Conservation (phyloP, 148 eudicot genomes). For the Spergularia marina region DNA sequence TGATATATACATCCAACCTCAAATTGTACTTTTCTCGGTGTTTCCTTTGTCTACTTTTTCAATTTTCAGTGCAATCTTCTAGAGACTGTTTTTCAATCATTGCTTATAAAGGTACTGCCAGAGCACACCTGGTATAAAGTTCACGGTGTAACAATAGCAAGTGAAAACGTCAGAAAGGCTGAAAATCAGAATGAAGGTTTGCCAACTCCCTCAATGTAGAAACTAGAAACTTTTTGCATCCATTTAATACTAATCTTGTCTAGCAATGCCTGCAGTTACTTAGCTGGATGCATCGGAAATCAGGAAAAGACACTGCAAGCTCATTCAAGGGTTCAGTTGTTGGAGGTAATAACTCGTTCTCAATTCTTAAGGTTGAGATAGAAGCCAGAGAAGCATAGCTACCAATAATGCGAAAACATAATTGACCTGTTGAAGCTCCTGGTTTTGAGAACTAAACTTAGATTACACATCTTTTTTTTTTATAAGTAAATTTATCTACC, state of each 20-base stretch:
- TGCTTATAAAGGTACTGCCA: constrained; percentile 8
- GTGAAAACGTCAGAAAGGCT: constrained; percentile 13
- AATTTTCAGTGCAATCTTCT: constrained; percentile 23
- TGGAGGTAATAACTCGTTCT: constrained; percentile 39
- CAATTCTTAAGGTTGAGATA: not conserved
- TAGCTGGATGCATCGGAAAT: constrained; percentile 68
- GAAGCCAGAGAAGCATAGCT: not conserved
- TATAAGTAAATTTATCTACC: not conserved
- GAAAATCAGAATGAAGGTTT: constrained; percentile 37
- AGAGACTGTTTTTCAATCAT: constrained; percentile 10
- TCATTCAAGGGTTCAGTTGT: constrained; percentile 35
- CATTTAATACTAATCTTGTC: constrained; percentile 16
- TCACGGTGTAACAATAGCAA: not conserved
- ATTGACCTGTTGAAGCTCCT: not conserved
- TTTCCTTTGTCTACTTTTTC: constrained; percentile 12
- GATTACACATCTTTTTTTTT: not conserved
- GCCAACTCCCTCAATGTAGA: constrained; percentile 15
- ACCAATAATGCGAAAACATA: not conserved
- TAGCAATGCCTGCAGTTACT: constrained; percentile 55
- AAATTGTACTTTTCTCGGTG: constrained; percentile 27
- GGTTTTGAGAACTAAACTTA: not conserved
- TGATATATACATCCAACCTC: constrained; percentile 20
- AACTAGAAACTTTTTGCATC: not conserved
- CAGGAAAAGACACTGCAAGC: constrained; percentile 33
- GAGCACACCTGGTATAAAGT: constrained; percentile 8